phyloP scores from a whole-genome alignment of 805 yeast species.

The Komagataella mondaviorum region DNA sequence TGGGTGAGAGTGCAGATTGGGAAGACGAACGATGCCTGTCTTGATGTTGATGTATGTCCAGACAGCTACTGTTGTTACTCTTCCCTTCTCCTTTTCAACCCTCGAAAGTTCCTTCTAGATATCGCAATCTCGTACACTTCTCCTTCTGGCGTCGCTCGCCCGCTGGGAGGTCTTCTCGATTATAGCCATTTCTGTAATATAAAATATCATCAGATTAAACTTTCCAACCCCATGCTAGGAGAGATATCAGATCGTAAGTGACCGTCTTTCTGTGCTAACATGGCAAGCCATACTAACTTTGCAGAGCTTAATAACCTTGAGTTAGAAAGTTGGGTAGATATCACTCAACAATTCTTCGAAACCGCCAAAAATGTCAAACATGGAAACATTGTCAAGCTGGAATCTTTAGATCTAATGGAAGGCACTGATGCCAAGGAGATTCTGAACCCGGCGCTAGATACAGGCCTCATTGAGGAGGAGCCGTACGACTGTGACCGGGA shows the following conservation, averaged over 20 bases:
- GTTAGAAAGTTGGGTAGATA: neutral
- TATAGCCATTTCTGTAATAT: neutral
- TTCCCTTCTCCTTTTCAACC: neutral
- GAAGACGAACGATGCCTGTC: neutral
- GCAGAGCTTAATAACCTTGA: neutral
- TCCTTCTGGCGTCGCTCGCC: neutral
- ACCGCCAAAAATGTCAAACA: slow-evolving; percentile 18
- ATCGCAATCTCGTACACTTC: neutral
- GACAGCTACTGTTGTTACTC: neutral
- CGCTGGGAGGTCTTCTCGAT: neutral
- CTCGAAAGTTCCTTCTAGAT: neutral
- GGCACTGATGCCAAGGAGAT: slow-evolving; percentile 85
- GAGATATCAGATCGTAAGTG: neutral
- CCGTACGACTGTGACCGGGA: slow-evolving; percentile 20
- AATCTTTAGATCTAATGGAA: slow-evolving; percentile 54
- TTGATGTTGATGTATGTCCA: neutral
- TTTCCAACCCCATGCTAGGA: neutral
- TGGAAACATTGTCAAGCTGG: slow-evolving; percentile 45
- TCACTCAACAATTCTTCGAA: slow-evolving; percentile 1
- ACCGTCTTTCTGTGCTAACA: neutral
- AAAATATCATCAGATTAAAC: neutral
- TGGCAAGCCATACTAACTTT: neutral
- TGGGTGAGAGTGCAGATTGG: neutral
- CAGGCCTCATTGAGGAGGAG: slow-evolving; percentile 50
- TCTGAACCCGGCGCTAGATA: slow-evolving; percentile 59